Conservation (phyloP, 257 asterid genomes). For the Gentiana straminea region DNA sequence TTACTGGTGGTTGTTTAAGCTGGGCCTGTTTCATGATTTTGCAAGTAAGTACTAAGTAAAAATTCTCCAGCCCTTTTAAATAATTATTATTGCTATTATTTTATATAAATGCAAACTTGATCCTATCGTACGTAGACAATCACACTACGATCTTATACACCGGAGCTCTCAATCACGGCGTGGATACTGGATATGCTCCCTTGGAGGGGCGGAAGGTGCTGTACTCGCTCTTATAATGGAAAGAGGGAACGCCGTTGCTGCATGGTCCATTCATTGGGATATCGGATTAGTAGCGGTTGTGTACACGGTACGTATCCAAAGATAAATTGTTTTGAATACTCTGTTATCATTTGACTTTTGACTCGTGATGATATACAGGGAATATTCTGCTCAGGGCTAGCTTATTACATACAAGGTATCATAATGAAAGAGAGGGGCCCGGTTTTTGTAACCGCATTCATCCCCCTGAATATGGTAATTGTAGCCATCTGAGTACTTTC, state of each 20-base stretch:
- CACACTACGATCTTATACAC: conserved; percentile 57
- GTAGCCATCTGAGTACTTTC: conserved; percentile 42
- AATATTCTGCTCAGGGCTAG: conserved; percentile 77
- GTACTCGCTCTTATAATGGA: conserved; percentile 61
- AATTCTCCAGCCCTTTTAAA: too few species aligned
- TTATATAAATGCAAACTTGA: neutral
- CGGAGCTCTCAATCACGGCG: conserved; percentile 76
- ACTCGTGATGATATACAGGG: conserved; percentile 39
- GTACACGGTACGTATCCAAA: conserved; percentile 37
- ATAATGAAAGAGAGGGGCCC: conserved; percentile 6
- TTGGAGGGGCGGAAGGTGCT: conserved; percentile 65
- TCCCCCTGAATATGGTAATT: too few species aligned
- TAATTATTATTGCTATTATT: too few species aligned
- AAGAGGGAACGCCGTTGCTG: conserved; percentile 43
- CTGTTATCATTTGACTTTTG: neutral
- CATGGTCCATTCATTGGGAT: conserved; percentile 78
- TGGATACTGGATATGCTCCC: conserved; percentile 92
- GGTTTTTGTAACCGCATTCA: too few species aligned
- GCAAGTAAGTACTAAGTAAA: conserved; percentile 38
- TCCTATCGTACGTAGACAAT: conserved; percentile 35
- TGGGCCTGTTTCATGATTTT: conserved; percentile 91
- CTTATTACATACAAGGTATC: conserved; percentile 77
- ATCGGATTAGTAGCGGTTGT: conserved; percentile 58
- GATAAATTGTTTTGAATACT: too few species aligned
- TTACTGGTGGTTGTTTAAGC: conserved; percentile 69